Conservation (phyloP, 148 eudicot genomes). For the Cornus kousa region DNA sequence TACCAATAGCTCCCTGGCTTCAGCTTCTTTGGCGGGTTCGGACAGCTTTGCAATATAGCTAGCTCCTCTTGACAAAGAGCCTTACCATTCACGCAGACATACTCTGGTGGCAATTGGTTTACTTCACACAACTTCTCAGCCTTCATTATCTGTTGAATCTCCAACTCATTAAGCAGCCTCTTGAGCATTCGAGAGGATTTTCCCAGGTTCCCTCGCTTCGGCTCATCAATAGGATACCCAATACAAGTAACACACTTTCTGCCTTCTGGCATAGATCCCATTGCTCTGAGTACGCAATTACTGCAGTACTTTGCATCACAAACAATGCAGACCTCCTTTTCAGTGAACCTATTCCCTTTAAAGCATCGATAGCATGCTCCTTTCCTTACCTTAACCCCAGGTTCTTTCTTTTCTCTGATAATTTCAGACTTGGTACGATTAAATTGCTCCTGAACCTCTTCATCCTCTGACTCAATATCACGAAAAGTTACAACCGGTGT, state of each 20-base stretch:
- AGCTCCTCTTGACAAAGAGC: constrained; percentile 88
- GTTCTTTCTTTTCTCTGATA: constrained; percentile 47
- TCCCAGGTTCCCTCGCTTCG: constrained; percentile 77
- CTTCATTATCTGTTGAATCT: constrained; percentile 85
- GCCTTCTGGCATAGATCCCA: constrained; percentile 99
- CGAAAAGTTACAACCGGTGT: constrained; percentile 58
- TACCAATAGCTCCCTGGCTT: constrained; percentile 97
- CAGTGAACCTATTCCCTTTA: constrained; percentile 83
- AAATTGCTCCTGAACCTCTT: constrained; percentile 37
- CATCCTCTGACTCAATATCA: constrained; percentile 61
- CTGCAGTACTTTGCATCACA: constrained; percentile 93
- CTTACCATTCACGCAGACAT: constrained; percentile 76
- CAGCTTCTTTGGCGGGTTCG: constrained; percentile 84
- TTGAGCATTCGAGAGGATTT: constrained; percentile 89
- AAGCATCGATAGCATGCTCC: constrained; percentile 90
- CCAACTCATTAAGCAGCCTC: constrained; percentile 85
- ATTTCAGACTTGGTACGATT: constrained; percentile 35
- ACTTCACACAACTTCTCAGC: constrained; percentile 88
- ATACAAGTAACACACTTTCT: constrained; percentile 94
- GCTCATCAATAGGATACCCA: constrained; percentile 81
- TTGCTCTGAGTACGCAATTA: constrained; percentile 88
- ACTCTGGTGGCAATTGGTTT: constrained; percentile 91
- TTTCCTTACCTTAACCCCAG: constrained; percentile 53
- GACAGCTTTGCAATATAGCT: constrained; percentile 62
- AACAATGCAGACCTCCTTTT: constrained; percentile 90